Evolutionary conservation across 345 rosid genomes (phyloP).

Genomic region (Raphanus raphanistrum): DNA sequence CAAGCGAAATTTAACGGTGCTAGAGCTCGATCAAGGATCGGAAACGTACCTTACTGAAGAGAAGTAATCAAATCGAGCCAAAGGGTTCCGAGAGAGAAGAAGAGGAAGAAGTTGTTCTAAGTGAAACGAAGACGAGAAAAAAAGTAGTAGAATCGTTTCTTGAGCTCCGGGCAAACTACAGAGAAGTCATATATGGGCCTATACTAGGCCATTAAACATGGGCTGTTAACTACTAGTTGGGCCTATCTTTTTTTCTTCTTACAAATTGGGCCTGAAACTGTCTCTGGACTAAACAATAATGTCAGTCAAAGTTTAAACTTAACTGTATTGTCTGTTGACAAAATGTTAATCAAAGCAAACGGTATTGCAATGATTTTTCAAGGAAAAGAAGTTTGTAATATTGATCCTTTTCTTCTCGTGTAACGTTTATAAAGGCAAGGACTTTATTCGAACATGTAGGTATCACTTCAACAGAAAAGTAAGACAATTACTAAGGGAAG

Average conservation of each 20-base stretch:
- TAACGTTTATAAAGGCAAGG: conserved; percentile 19
- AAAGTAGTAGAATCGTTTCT: conserved; percentile 29
- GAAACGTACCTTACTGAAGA: conserved; percentile 28
- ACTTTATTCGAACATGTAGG: conserved; percentile 20
- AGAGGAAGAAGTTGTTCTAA: conserved; percentile 5
- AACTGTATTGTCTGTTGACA: neutral
- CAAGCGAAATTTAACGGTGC: neutral
- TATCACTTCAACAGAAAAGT: neutral
- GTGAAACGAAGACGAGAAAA: conserved; percentile 18
- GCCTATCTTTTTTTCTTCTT: neutral
- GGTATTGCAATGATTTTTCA: neutral
- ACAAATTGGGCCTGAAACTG: neutral
- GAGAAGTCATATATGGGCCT: conserved; percentile 20
- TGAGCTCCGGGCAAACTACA: conserved; percentile 41
- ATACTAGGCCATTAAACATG: neutral
- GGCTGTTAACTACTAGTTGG: neutral
- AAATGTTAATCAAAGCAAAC: neutral
- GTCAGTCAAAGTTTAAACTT: neutral
- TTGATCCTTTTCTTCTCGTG: conserved; percentile 26
- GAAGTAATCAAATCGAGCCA: conserved; percentile 24
- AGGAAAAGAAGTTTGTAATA: neutral
- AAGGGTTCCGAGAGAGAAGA: neutral
- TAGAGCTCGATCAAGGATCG: conserved; percentile 12
- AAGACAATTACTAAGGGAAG: neutral
- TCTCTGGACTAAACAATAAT: neutral